Evolutionary conservation across 1,139 yeast genomes (phyloP), one percentile per base, ranked within the genome.

Genomic region (Taphrina flavorubra): DNA sequence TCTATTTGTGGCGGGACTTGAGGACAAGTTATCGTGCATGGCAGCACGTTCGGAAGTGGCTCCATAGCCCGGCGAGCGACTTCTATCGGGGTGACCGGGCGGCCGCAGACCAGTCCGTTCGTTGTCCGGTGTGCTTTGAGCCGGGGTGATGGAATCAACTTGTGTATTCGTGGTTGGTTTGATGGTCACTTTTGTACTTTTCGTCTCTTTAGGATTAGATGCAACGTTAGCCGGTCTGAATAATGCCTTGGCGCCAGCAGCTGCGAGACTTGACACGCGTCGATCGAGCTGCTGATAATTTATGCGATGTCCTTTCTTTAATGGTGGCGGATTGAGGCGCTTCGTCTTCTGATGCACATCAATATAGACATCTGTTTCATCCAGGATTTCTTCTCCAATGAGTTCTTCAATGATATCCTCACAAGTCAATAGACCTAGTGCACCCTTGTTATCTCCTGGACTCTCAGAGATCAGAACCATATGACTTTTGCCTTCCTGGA

Each of bases 351-450:
- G 68, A 20, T 58, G 63, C 7, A 92, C 90, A 78, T 92, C 97
- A 70, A 92, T 85, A 76, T 89, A 92, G 36, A 92, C 98, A 77
- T 94, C 99, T n/a, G 92, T 87, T 78, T 94, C 99, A 77, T 94
- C 99, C 65, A 94, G 92, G 75, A 94, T 94, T 78, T 94, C 99
- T 78, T 94, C 98, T 69, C 99, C 99, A 79, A 94, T 94, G 74
- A 94, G 83, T 78, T 94, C 99, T 78, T 94, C 99, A 76, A 94
- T 94, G 16, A 94, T 98, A 77, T 94, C 99, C 78, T 94, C 99
- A 71, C 94, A 82, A 0, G 99, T 94, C 63, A 94, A 81, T 7
- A 94, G 97, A 72, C 99, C 99, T 49, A 89, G 77, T 0, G 97
- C 96, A 34, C 98, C 98, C 44, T 83, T 79, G 3, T 95, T 87